Evolutionary conservation across 352 stramenopile species (phyloP), one percentile per base, ranked within the genome.

Genomic region (Phytophthora nicotianae): DNA sequence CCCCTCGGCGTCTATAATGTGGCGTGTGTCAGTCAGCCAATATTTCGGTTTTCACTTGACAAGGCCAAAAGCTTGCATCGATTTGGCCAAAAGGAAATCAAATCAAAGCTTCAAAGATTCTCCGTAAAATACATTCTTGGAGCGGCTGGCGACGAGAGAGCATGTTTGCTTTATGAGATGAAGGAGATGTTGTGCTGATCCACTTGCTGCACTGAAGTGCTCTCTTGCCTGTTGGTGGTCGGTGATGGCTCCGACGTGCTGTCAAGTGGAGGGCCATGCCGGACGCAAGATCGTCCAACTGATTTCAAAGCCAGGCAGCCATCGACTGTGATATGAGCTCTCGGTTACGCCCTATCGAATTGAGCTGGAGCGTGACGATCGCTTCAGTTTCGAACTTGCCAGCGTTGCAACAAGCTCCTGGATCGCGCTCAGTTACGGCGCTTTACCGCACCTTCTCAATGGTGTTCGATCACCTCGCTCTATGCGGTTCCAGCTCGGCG

Each of bases 311-410:
- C n/a, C n/a, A n/a, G n/a, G n/a, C n/a, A n/a, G n/a, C n/a, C n/a
- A n/a, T n/a, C n/a, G 27, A 13, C 58, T 61, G 58, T 50, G 52
- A 63, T 68, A 48, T 68, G 60, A 68, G 40, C 38, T 46, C 42
- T n/a, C n/a, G 40, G 43, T 45, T 46, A 23, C 53, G 32, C 33
- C 14, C 46, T 16, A 40, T 58, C 27, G 52, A 37, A 16, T 63
- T 43, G 43, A 54, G 17, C 33, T 49, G 27, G 21, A 42, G 17
- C n/a, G 53, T 59, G 49, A 55, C 55, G 40, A 70, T 29, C 55
- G 32, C 54, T 66, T 70, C 56, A 70, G 56, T 66, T 58, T 62
- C 23, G 38, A 62, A 53, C 24, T 57, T 63, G 52, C 20, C 52
- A 14, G 41, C 41, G 27, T 50, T 37, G 27, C 51, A 29, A 48